Evolutionary conservation across 257 asterid species (phyloP), one percentile per base, ranked within the genome.

Genomic region (Cinchona pubescens): DNA sequence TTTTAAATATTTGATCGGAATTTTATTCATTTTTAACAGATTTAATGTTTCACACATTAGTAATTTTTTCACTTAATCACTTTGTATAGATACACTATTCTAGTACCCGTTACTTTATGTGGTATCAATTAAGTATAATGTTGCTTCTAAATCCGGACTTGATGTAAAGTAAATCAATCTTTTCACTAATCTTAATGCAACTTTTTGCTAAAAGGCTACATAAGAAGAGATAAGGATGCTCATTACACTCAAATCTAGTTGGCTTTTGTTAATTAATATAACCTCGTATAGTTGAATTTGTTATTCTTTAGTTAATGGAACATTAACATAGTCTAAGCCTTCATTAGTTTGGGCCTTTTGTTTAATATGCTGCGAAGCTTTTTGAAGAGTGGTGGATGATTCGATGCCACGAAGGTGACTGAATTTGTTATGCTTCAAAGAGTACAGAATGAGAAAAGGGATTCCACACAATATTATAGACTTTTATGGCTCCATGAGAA

Each of bases 171-270:
- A 63, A 75, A 70, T 67, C 74, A 51, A 79, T 74, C 83, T 82
- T 82, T 71, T 51, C 82, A 55, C 16, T 71, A 68, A 77, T 80
- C 81, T 60, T 70, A 82, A 84, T 81, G 85, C 79, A 75, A 71
- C 77, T 63, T 84, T 69, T 76, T 68, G 83, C 76, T 48, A 61
- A 82, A 82, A 74, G 82, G 67, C 51, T 53, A 59, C 27, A 42
- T 29, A 69, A n/a, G 70, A 80, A 77, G 81, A 85, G 90, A 87
- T 82, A 82, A 90, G 86, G 84, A 84, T 80, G 6, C 56, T 48
- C 82, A 73, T 61, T 46, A 75, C 45, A 46, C 35, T 40, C 40
- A 38, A 77, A 74, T 83, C 79, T 79, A 61, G 77, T 85, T 83
- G 80, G 61, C 56, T 78, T 77, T 58, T 68, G 21, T 13, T 56